Evolutionary conservation across 176 grass and related monocot genomes (phyloP).

Genomic region (Zizania latifolia): DNA sequence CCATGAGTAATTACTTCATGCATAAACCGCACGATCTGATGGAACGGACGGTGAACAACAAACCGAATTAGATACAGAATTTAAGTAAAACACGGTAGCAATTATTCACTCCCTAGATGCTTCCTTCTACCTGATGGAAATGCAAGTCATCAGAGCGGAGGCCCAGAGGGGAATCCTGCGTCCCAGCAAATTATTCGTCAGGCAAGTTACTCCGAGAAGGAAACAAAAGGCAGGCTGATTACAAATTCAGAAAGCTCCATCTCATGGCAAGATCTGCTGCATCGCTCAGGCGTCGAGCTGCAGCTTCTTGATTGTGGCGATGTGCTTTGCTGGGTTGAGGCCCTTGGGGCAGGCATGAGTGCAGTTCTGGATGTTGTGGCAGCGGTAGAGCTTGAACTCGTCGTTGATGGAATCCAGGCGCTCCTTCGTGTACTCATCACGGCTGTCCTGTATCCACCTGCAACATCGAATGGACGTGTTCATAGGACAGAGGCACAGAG

Average conservation of each 20-base stretch:
- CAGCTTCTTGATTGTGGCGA: constrained; percentile 90
- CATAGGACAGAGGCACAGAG: background rate
- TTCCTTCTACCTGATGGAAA: background rate
- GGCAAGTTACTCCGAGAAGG: background rate
- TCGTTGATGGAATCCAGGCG: constrained; percentile 81
- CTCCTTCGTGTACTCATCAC: constrained; percentile 94
- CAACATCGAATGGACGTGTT: background rate
- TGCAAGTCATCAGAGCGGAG: background rate
- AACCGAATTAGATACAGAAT: constrained; percentile 33
- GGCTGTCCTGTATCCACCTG: constrained; percentile 99
- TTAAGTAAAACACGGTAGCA: constrained; percentile 18
- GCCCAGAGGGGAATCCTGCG: background rate
- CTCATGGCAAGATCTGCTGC: background rate
- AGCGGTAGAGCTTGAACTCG: constrained; percentile 96
- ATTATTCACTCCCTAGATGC: constrained; percentile 38
- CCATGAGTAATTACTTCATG: constrained; percentile 10
- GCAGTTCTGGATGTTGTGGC: constrained; percentile 97
- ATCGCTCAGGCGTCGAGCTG: constrained; percentile 38
- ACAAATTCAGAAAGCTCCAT: constrained; percentile 8
- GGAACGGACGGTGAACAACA: background rate
- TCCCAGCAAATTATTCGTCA: constrained; percentile 36
- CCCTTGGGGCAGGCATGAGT: constrained; percentile 90
- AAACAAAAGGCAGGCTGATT: background rate
- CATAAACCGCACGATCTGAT: background rate
- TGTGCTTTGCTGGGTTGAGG: constrained; percentile 82